Percentiles rank a stretch among this genome's conserved stretches.
Evolutionary conservation across 495 filamentous ascomycete genomes (phyloP).

Genomic region (Podospora australis): DNA sequence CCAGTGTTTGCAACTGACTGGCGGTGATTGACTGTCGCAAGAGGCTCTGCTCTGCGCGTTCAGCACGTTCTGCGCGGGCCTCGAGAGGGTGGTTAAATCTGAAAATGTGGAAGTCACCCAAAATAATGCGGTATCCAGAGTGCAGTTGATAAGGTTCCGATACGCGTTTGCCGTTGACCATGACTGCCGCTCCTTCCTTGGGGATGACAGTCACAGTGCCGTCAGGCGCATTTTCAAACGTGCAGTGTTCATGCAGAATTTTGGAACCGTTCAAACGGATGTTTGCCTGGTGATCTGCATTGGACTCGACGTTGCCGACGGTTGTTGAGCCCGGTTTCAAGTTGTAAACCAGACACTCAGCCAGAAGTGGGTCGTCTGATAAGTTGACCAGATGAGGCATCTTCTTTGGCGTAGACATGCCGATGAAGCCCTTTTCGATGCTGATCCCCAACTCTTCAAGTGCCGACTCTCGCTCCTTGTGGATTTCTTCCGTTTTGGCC

Average conservation of each 20-base stretch:
- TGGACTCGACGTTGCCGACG: constrained; percentile 82
- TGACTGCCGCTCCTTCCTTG: constrained; percentile 82
- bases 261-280: constrained; percentile 91
- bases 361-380: constrained; percentile 89
- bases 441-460: constrained; percentile 96
- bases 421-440: constrained; percentile 97
- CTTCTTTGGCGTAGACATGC: constrained; percentile 92
- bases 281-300: constrained; percentile 70
- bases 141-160: constrained; percentile 74
- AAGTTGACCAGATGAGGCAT: constrained; percentile 99
- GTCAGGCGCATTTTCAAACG: constrained; percentile 81
- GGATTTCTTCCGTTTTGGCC: constrained; percentile 88
- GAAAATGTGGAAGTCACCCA: constrained; percentile 99
- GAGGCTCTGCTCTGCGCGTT: constrained; percentile 56
- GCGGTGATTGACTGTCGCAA: constrained; percentile 83
- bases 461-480: constrained; percentile 93
- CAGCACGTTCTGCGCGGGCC: constrained; percentile 84
- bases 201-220: constrained; percentile 86
- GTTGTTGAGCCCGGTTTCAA: constrained; percentile 91
- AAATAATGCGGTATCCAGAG: constrained; percentile 89
- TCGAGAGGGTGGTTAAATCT: constrained; percentile 98
- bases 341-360: constrained; percentile 97
- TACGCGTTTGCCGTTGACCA: constrained; percentile 93
- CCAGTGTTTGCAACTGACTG: constrained; percentile 58
- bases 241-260: constrained; percentile 87